Base-by-base conservation (phyloP, 1,284 basidiomycete genomes). In the Sanguinoderma infundibulare region DNA sequence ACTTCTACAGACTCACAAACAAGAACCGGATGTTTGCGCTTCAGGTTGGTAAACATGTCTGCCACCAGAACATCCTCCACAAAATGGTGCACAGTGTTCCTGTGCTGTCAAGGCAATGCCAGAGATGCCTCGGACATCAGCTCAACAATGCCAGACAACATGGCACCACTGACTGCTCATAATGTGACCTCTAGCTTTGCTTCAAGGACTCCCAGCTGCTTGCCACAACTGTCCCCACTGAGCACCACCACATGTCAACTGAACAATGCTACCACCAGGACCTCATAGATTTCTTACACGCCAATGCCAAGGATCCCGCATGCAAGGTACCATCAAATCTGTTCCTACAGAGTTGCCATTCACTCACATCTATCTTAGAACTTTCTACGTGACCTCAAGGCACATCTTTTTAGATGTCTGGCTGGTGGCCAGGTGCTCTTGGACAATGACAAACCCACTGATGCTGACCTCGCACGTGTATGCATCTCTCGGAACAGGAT, bases 231-330 rank as follows among this genome's bases (percentile, higher is more conserved):
- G 4, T 53, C 57, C 17, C 59, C 58, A 3, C 22, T 3, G 7
- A 49, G 15, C 68, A 67, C 42, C 58, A 64, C 40, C 60, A 66
- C 15, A 65, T 70, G 14, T 61, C 60, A 3, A 47, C 49, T n/a
- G 60, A 22, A 7, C 62, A 36, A 39, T 46, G 42, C 12, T 50
- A 57, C 42, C 52, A 39, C n/a, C 52, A 53, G 1, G 51, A 65
- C 40, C 30, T 72, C 3, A 36, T 39, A 1, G 32, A 49, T 5
- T 68, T 62, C 55, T 34, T 69, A 1, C 17, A 28, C 9, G 46
- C 58, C 1, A 55, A 67, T 53, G 22, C 49, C 4, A 42, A 47
- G 38, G 68, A 71, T 44, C 64, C 64, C 5, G 67, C 67, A 2
- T 36, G 66, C 9, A 46, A 62, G 56, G 68, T 70, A 53, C 14